A percentile compares a stretch with the other conserved stretches of the same genome.
phyloP scores from a whole-genome alignment of 495 filamentous ascomycete genomes.

The Platismatia glauca region DNA sequence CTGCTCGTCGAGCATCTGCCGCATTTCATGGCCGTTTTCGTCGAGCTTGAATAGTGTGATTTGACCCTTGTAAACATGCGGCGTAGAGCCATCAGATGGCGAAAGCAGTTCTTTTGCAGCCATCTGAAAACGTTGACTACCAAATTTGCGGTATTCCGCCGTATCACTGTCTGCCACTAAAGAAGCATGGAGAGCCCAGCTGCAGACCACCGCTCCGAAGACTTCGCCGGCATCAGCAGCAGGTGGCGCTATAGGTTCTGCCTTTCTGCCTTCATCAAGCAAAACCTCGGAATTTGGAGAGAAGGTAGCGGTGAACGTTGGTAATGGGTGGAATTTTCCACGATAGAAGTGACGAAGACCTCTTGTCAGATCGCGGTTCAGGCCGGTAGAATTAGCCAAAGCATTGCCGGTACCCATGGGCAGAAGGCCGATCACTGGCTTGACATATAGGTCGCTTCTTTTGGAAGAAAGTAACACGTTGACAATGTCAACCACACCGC shows the following conservation, averaged over 20 bases:
- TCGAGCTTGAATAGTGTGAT: constrained; percentile 37
- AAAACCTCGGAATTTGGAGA: constrained; percentile 49
- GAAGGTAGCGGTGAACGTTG: constrained; percentile 53
- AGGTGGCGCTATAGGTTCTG: constrained; percentile 24
- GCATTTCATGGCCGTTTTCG: constrained; percentile 24
- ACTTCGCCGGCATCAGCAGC: constrained; percentile 31
- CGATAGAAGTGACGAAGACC: constrained; percentile 36
- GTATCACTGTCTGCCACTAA: constrained; percentile 86
- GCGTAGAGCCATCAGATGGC: constrained; percentile 45
- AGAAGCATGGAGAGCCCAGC: constrained; percentile 79
- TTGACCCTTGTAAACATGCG: constrained; percentile 60
- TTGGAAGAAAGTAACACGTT: constrained; percentile 46
- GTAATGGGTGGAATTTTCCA: constrained; percentile 41
- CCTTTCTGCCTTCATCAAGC: constrained; percentile 31
- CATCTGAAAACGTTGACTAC: constrained; percentile 69
- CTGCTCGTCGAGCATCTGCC: constrained; percentile 27
- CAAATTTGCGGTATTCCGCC: constrained; percentile 60
- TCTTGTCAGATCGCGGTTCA: constrained; percentile 26
- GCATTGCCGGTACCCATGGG: constrained; percentile 87
- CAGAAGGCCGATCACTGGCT: constrained; percentile 55
- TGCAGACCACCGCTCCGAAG: constrained; percentile 73
- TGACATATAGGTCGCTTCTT: constrained; percentile 22
- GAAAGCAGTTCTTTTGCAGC: constrained; percentile 66
- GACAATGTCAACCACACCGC: constrained; percentile 68
- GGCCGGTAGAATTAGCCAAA: constrained; percentile 58